These are phyloP conservation scores for Diversispora eburnea DNA, from an alignment of 192 early-diverging fungal species.

Conservation along the genomic window DNA sequence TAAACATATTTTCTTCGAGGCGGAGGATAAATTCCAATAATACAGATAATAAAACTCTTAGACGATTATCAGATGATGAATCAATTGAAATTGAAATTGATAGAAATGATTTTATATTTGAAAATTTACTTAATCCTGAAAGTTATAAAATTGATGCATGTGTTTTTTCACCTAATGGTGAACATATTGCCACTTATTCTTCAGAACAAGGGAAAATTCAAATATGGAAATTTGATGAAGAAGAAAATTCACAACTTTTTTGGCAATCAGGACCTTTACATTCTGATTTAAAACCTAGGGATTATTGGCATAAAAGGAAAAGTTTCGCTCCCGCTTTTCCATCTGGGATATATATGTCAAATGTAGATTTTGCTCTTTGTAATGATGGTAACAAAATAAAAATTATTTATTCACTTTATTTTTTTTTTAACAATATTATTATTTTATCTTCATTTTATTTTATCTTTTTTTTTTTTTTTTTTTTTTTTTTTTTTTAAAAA, in stretches of 20 bases:
- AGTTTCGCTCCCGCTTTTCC: constrained; percentile 10
- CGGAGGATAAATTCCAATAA: too few species aligned
- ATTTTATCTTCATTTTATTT: too few species aligned
- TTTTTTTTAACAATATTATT: too few species aligned
- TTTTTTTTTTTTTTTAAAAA: too few species aligned
- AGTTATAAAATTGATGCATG: neutral
- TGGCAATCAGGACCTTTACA: neutral
- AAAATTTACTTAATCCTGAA: too few species aligned
- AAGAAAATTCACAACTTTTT: neutral
- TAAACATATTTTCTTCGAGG: too few species aligned
- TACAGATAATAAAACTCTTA: too few species aligned
- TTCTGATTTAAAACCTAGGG: neutral
- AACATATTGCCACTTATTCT: constrained; percentile 3
- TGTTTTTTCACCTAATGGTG: constrained; percentile 1
- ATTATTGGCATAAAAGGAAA: constrained; percentile 9
- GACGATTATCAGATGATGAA: too few species aligned
- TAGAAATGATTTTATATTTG: too few species aligned
- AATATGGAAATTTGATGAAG: neutral
- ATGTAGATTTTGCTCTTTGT: constrained; percentile 21
- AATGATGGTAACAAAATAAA: neutral
- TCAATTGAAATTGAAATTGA: too few species aligned
- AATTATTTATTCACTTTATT: too few species aligned
- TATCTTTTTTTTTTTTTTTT: too few species aligned
- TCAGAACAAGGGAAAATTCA: constrained; percentile 1
- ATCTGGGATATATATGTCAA: neutral